Percentiles rank a stretch among this genome's conserved stretches.
These are phyloP conservation scores for Colletotrichum salicis DNA, from an alignment of 2,329 filamentous ascomycete species.

Conservation along the genomic window DNA sequence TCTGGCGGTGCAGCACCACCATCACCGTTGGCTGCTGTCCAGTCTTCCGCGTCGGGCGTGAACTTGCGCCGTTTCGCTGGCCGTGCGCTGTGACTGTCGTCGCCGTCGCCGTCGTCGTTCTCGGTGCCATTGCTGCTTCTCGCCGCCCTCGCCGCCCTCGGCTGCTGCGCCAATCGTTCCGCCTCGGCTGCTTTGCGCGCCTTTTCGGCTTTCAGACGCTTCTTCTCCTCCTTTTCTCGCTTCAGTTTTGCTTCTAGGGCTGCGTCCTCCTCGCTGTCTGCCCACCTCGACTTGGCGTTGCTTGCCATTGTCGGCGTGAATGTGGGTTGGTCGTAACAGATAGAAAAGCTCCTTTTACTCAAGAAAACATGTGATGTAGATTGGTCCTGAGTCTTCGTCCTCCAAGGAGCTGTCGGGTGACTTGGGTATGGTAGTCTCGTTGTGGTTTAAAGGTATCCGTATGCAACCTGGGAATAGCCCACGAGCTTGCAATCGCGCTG, in stretches of 20 bases:
- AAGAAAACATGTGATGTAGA: neutral
- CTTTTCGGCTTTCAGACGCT: conserved; percentile 83
- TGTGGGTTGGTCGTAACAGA: neutral
- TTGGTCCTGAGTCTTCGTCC: neutral
- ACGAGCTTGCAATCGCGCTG: neutral
- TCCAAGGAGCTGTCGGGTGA: neutral
- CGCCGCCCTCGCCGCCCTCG: conserved; percentile 19
- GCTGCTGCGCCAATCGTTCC: conserved; percentile 47
- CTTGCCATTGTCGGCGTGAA: conserved; percentile 61
- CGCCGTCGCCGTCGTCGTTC: conserved; percentile 41
- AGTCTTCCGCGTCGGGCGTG: conserved; percentile 53
- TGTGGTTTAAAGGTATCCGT: neutral
- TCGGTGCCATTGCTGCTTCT: conserved; percentile 38
- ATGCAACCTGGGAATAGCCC: neutral
- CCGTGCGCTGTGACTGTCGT: conserved; percentile 51
- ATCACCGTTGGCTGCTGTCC: conserved; percentile 34
- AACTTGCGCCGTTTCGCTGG: conserved; percentile 72
- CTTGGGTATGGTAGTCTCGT: neutral
- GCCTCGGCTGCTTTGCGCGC: conserved; percentile 74
- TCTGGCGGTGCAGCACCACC: conserved; percentile 26
- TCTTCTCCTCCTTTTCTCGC: conserved; percentile 89
- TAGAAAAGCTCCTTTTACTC: neutral
- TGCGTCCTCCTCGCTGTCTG: conserved; percentile 82
- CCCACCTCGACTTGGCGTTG: conserved; percentile 83
- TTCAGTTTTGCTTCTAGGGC: conserved; percentile 78